phyloP scores from a whole-genome alignment of 2,329 filamentous ascomycete species.

The Fusarium brevicatenulatum region DNA sequence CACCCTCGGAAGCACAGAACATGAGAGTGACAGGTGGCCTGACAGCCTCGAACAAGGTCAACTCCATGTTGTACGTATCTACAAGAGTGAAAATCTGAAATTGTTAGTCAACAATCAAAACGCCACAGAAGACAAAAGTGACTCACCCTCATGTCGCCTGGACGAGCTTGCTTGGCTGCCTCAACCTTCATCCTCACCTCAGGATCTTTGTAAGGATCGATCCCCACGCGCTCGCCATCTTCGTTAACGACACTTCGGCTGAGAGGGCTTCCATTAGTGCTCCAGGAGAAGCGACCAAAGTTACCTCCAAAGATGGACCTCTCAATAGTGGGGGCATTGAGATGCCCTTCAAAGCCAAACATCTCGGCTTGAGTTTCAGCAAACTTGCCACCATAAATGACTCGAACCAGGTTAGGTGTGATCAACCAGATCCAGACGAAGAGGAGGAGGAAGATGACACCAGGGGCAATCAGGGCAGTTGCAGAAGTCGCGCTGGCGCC shows the following conservation, averaged over 20 bases:
- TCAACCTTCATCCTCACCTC: slow-evolving; percentile 42
- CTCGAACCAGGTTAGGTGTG: slow-evolving; percentile 40
- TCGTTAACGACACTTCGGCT: slow-evolving; percentile 42
- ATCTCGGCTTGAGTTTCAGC: slow-evolving; percentile 44
- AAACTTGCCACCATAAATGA: slow-evolving; percentile 47
- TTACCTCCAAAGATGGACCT: slow-evolving; percentile 45
- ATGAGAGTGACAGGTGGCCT: slow-evolving; percentile 41
- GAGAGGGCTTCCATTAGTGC: slow-evolving; percentile 43
- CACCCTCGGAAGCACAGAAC: slow-evolving; percentile 44
- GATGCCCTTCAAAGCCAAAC: slow-evolving; percentile 49
- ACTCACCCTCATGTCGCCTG: slow-evolving; percentile 45
- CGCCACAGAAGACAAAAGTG: too few species aligned
- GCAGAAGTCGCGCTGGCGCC: neutral
- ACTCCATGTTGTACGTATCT: slow-evolving; percentile 50
- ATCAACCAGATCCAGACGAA: slow-evolving; percentile 41
- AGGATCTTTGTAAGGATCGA: slow-evolving; percentile 42
- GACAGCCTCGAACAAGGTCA: slow-evolving; percentile 49
- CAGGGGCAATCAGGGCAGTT: slow-evolving; percentile 21
- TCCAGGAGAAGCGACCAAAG: slow-evolving; percentile 46
- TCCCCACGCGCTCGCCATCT: slow-evolving; percentile 41
- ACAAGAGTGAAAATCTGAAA: slow-evolving; percentile 50
- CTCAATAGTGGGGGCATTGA: slow-evolving; percentile 46
- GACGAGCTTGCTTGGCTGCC: slow-evolving; percentile 41
- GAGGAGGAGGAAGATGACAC: slow-evolving; percentile 39
- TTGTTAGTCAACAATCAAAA: neutral